Evolutionary conservation across 73 alveolate genomes (phyloP).

Genomic region (Tetrahymena thermophila): DNA sequence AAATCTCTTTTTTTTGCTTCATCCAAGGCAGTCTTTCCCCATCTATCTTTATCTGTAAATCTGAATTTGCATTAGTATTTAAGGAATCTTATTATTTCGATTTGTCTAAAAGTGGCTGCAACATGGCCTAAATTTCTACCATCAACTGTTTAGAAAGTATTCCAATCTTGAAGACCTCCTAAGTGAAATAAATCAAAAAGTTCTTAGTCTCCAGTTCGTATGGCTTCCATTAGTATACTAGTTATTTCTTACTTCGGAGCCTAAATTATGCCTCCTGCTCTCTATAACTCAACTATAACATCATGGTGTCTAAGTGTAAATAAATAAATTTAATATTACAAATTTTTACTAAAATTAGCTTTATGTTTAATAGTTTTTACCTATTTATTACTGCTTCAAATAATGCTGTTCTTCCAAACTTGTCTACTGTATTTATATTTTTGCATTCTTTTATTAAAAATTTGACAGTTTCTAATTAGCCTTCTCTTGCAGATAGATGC

Average conservation of each 20-base stretch:
- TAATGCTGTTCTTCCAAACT: constrained; percentile 31
- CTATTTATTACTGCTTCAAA: constrained; percentile 25
- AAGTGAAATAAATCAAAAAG: constrained; percentile 7
- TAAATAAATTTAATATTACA: not conserved
- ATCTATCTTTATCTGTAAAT: constrained; percentile 15
- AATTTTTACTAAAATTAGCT: too few species aligned
- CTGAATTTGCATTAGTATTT: constrained; percentile 10
- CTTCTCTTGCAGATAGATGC: constrained; percentile 43
- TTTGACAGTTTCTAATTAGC: constrained; percentile 26
- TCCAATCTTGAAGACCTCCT: constrained; percentile 29
- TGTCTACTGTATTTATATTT: constrained; percentile 12
- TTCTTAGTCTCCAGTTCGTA: constrained; percentile 2
- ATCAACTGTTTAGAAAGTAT: constrained; percentile 8
- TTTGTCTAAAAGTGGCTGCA: constrained; percentile 22
- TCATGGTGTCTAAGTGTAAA: not conserved
- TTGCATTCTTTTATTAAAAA: constrained; percentile 8
- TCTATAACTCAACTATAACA: not conserved
- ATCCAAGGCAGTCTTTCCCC: constrained; percentile 29
- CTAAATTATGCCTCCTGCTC: constrained; percentile 5
- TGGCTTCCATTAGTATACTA: constrained; percentile 6
- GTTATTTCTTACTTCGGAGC: constrained; percentile 33
- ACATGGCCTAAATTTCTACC: constrained; percentile 33
- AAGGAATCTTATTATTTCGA: constrained; percentile 6
- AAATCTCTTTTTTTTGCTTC: constrained; percentile 2
- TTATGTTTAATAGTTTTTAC: too few species aligned